Conservation (phyloP, 352 stramenopile genomes). For the Phytophthora macrochlamydospora region DNA sequence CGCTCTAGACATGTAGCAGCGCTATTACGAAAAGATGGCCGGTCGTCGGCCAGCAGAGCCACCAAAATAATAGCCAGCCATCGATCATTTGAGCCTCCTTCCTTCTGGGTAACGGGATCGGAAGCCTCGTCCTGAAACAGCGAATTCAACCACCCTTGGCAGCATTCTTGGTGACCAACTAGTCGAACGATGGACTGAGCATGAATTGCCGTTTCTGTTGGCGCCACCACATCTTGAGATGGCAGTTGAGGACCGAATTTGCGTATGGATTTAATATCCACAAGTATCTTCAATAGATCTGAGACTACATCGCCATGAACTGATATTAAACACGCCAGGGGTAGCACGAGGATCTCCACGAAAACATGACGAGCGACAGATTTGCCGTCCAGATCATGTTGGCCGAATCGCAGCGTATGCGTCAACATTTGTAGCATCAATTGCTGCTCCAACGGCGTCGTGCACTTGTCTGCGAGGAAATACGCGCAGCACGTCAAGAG, state of each 20-base stretch:
- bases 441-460: slow-evolving; percentile 41
- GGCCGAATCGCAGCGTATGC: slow-evolving; percentile 33
- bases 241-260: slow-evolving; percentile 14
- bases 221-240: not conserved
- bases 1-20: slow-evolving; percentile 44
- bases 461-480: slow-evolving; percentile 35
- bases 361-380: slow-evolving; percentile 38
- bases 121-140: slow-evolving; percentile 32
- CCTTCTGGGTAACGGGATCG: not conserved
- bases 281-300: slow-evolving; percentile 45
- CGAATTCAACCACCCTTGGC: slow-evolving; percentile 39
- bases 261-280: slow-evolving; percentile 31
- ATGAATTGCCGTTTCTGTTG: slow-evolving; percentile 36
- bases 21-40: slow-evolving; percentile 22
- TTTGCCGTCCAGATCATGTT: not conserved
- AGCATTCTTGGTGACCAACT: slow-evolving; percentile 21
- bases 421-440: slow-evolving; percentile 47
- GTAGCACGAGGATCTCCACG: slow-evolving; percentile 62
- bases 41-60: slow-evolving; percentile 45
- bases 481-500: slow-evolving; percentile 47
- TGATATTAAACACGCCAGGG: slow-evolving; percentile 53
- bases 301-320: slow-evolving; percentile 32
- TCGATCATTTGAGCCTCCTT: slow-evolving; percentile 17
- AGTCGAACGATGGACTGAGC: slow-evolving; percentile 39
- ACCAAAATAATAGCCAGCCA: slow-evolving; percentile 44